These are phyloP conservation scores for Phytophthora aleatoria DNA, from an alignment of 352 stramenopile species.

Conservation along the genomic window DNA sequence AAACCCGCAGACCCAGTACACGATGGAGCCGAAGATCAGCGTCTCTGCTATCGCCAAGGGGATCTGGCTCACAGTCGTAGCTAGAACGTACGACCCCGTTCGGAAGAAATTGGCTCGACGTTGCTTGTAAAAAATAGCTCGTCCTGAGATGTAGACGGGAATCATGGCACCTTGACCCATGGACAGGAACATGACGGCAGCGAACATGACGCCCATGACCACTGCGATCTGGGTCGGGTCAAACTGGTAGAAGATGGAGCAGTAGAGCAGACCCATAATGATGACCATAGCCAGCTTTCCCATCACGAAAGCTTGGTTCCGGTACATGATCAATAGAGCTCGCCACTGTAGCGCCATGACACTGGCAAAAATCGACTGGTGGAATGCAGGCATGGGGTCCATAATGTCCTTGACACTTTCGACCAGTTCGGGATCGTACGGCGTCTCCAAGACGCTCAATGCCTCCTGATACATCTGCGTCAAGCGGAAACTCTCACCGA, in stretches of 20 bases:
- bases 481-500: slow-evolving; percentile 33
- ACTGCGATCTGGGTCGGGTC: slow-evolving; percentile 23
- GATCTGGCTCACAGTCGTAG: slow-evolving; percentile 18
- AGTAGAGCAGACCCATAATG: slow-evolving; percentile 46
- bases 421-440: slow-evolving; percentile 22
- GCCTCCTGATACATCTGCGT: slow-evolving; percentile 23
- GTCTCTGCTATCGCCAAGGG: slow-evolving; percentile 18
- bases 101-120: slow-evolving; percentile 18
- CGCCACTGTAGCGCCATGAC: slow-evolving; percentile 40
- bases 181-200: slow-evolving; percentile 22
- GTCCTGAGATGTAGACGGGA: slow-evolving; percentile 21
- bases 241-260: slow-evolving; percentile 26
- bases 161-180: slow-evolving; percentile 19
- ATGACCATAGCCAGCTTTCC: slow-evolving; percentile 43
- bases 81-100: slow-evolving; percentile 16
- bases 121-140: slow-evolving; percentile 23
- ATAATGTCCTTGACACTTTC: slow-evolving; percentile 30
- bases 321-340: slow-evolving; percentile 59
- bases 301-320: slow-evolving; percentile 46
- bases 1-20: slow-evolving; percentile 20
- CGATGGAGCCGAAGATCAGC: slow-evolving; percentile 16
- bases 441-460: slow-evolving; percentile 9
- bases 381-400: slow-evolving; percentile 35
- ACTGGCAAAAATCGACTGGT: slow-evolving; percentile 33
- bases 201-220: slow-evolving; percentile 23